A percentile compares a stretch with the other conserved stretches of the same genome.
These are phyloP conservation scores for Peronospora destructor DNA, from an alignment of 352 stramenopile genomes.

Conservation along the genomic window DNA sequence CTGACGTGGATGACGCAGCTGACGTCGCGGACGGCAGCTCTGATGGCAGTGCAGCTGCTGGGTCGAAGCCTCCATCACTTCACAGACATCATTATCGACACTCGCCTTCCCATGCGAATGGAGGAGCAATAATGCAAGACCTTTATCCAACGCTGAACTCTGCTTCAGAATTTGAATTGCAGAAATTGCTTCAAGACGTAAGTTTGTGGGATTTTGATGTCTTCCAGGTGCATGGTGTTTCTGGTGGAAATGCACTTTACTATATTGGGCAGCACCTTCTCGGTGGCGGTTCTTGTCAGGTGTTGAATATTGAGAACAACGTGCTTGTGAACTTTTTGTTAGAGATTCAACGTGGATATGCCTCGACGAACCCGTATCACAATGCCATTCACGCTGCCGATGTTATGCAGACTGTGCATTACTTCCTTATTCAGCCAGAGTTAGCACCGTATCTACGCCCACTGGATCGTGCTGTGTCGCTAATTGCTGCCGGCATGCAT, in stretches of 20 bases:
- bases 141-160: conserved; percentile 51
- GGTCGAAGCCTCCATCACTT: conserved; percentile 3
- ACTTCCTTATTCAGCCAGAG: conserved; percentile 75
- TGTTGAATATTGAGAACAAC: conserved; percentile 52
- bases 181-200: conserved; percentile 51
- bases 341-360: conserved; percentile 80
- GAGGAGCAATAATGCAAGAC: conserved; percentile 57
- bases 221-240: conserved; percentile 64
- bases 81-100: conserved; percentile 19
- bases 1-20: conserved; percentile 11
- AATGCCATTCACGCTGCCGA: conserved; percentile 86
- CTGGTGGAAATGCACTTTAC: conserved; percentile 61
- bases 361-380: conserved; percentile 83
- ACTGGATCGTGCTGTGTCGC: conserved; percentile 58
- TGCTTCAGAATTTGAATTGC: conserved; percentile 58
- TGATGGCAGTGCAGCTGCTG: conserved; percentile 4
- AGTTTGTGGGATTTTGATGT: conserved; percentile 72
- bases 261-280: conserved; percentile 77
- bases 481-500: conserved; percentile 80
- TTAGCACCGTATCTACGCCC: conserved; percentile 68
- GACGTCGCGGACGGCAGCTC: conserved; percentile 7
- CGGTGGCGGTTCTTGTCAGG: conserved; percentile 47
- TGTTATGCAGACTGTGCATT: conserved; percentile 85
- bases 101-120: conserved; percentile 17
- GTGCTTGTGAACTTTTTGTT: conserved; percentile 69